A percentile compares a stretch with the other conserved stretches of the same genome.
Evolutionary conservation across 2,329 filamentous ascomycete genomes (phyloP).

Genomic region (Helicocarpus griseus): DNA sequence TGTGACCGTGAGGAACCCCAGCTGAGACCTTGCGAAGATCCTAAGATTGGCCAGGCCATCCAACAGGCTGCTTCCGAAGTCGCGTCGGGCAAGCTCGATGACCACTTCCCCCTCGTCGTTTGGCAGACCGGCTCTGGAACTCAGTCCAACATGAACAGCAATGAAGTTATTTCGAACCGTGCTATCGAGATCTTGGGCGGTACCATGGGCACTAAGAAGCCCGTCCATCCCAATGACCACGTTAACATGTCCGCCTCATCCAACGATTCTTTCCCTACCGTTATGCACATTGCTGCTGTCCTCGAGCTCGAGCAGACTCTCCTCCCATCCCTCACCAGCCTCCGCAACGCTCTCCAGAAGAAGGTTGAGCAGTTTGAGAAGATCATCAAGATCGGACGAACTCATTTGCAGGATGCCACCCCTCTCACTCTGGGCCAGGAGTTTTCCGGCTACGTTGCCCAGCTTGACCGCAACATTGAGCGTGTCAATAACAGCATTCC

Average conservation of each 20-base stretch:
- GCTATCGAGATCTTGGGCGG: constrained; percentile 96
- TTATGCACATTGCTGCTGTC: constrained; percentile 98
- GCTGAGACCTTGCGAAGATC: constrained; percentile 47
- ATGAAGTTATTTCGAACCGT: constrained; percentile 98
- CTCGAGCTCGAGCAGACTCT: constrained; percentile 83
- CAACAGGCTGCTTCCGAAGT: constrained; percentile 92
- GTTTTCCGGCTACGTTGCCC: constrained; percentile 93
- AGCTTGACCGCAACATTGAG: constrained; percentile 83
- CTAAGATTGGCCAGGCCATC: constrained; percentile 83
- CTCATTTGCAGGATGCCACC: constrained; percentile 94
- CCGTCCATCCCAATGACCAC: constrained; percentile 98
- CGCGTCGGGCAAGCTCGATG: constrained; percentile 81
- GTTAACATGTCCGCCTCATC: constrained; percentile 99
- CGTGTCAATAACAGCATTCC: constrained; percentile 75
- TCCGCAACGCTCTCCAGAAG: constrained; percentile 73
- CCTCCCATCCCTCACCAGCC: constrained; percentile 69
- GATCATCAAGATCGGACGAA: constrained; percentile 98
- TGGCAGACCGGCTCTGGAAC: constrained; percentile 99
- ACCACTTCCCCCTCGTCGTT: constrained; percentile 97
- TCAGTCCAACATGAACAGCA: constrained; percentile 99
- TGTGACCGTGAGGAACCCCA: constrained; percentile 3
- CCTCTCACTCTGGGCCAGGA: constrained; percentile 92
- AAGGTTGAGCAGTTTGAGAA: constrained; percentile 85
- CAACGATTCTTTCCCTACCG: constrained; percentile 98
- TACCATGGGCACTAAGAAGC: constrained; percentile 91